phyloP scores from a whole-genome alignment of 2,329 filamentous ascomycete genomes.

The Ascochyta pisi region DNA sequence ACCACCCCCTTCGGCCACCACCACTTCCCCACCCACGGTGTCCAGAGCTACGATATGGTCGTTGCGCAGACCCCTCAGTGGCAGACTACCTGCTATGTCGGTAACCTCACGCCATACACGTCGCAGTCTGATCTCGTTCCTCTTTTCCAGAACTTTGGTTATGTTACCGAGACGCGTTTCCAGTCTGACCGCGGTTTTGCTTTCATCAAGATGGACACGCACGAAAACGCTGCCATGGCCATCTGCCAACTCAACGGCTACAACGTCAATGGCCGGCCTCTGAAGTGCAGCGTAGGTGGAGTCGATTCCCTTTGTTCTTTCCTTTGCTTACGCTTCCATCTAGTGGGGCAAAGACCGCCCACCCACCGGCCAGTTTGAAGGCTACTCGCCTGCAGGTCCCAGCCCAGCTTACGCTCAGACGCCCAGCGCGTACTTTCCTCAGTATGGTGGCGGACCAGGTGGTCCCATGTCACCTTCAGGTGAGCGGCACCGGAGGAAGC shows the following conservation, averaged over 20 bases:
- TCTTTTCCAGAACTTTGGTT: constrained; percentile 98
- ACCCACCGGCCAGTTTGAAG: constrained; percentile 81
- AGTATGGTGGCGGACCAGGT: constrained; percentile 77
- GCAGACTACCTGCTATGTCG: constrained; percentile 99
- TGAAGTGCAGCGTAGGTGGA: constrained; percentile 95
- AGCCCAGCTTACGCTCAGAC: constrained; percentile 78
- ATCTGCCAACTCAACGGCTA: constrained; percentile 98
- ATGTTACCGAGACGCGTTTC: constrained; percentile 95
- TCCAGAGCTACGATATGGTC: constrained; percentile 98
- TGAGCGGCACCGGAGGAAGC: constrained; percentile 48
- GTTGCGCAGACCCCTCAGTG: constrained; percentile 92
- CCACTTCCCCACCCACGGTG: constrained; percentile 94
- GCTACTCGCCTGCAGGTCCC: constrained; percentile 80
- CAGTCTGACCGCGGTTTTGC: constrained; percentile 97
- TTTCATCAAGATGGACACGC: constrained; percentile 98
- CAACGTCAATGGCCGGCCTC: constrained; percentile 92
- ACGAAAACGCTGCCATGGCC: constrained; percentile 97
- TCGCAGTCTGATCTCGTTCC: constrained; percentile 97
- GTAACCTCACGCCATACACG: constrained; percentile 96
- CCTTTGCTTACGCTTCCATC: constrained; percentile 41
- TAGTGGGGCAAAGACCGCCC: constrained; percentile 99
- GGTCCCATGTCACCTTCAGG: constrained; percentile 67
- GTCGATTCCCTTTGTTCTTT: constrained; percentile 24
- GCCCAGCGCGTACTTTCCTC: constrained; percentile 85
- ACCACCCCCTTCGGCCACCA: constrained; percentile 96